These are phyloP conservation scores for Clonostachys solani DNA, from an alignment of 2,329 filamentous ascomycete species.

Conservation along the genomic window DNA sequence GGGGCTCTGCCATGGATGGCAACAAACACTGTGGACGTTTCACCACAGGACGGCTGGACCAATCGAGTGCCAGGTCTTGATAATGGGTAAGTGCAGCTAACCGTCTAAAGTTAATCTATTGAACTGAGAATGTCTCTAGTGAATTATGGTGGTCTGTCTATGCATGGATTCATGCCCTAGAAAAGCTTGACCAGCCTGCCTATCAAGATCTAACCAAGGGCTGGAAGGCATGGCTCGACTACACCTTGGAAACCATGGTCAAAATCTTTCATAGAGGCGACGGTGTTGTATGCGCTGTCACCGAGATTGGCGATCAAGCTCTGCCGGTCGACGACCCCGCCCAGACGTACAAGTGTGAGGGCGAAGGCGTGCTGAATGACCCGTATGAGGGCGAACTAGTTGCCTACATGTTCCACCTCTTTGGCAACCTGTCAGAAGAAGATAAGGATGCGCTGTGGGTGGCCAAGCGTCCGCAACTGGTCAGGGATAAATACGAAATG, in stretches of 20 bases:
- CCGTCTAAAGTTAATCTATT: not conserved
- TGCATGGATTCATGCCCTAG: constrained; percentile 28
- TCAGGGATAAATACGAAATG: constrained; percentile 27
- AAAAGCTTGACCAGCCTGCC: constrained; percentile 13
- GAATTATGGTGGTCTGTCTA: constrained; percentile 37
- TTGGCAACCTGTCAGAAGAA: constrained; percentile 18
- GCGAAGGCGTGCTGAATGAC: constrained; percentile 25
- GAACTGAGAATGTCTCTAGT: constrained; percentile 9
- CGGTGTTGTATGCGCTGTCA: constrained; percentile 33
- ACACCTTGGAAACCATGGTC: constrained; percentile 25
- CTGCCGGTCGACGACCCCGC: constrained; percentile 16
- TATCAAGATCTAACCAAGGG: constrained; percentile 19
- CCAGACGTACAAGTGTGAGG: constrained; percentile 29
- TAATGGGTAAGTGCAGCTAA: constrained; percentile 23
- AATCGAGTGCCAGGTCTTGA: constrained; percentile 32
- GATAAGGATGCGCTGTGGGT: constrained; percentile 30
- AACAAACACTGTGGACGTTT: constrained; percentile 18
- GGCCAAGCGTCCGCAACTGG: constrained; percentile 27
- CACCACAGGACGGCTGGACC: constrained; percentile 27
- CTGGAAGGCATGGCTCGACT: constrained; percentile 35
- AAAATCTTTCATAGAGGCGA: constrained; percentile 28
- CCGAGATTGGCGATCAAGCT: constrained; percentile 25
- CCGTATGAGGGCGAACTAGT: constrained; percentile 38
- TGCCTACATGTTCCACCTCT: constrained; percentile 33
- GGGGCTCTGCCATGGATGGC: constrained; percentile 34